Conservation (phyloP, 495 filamentous ascomycete genomes). For the Cenococcum geophilum region DNA sequence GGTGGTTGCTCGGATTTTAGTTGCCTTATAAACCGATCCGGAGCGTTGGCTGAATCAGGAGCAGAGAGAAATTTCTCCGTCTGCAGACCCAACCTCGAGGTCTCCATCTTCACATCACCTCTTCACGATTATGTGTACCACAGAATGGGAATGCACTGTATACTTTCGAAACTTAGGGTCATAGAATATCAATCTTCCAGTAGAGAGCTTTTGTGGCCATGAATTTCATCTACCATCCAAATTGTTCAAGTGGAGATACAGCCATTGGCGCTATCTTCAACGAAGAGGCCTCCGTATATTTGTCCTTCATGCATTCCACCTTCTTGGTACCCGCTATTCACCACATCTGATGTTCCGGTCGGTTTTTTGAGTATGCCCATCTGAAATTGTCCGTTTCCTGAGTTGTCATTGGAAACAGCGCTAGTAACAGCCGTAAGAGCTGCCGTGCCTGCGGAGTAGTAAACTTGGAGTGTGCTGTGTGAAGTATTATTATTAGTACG, state of each 20-base stretch:
- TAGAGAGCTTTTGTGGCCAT: no score
- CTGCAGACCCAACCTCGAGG: no score
- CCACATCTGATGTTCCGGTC: constrained; percentile 27
- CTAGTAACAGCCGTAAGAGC: constrained; percentile 22
- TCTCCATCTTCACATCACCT: no score
- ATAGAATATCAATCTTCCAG: no score
- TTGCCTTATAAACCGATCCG: no score
- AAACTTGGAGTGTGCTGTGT: constrained; percentile 23
- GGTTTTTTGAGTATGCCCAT: constrained; percentile 31
- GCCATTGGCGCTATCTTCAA: constrained; percentile 26
- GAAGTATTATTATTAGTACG: background rate
- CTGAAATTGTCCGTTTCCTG: constrained; percentile 29
- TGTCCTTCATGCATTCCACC: constrained; percentile 29
- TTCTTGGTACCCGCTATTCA: constrained; percentile 28
- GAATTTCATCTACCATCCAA: no score
- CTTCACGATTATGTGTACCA: no score
- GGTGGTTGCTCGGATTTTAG: no score
- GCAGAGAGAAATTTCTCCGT: no score
- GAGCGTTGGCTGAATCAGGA: no score
- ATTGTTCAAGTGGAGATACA: constrained; percentile 24
- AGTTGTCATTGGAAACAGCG: constrained; percentile 13
- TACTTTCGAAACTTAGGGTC: no score
- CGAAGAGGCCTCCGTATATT: constrained; percentile 27
- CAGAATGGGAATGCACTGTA: no score
- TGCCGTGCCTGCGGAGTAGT: constrained; percentile 23